These are phyloP conservation scores for Neopestalotiopsis sp. DNA, from an alignment of 2,329 filamentous ascomycete species.

Conservation along the genomic window DNA sequence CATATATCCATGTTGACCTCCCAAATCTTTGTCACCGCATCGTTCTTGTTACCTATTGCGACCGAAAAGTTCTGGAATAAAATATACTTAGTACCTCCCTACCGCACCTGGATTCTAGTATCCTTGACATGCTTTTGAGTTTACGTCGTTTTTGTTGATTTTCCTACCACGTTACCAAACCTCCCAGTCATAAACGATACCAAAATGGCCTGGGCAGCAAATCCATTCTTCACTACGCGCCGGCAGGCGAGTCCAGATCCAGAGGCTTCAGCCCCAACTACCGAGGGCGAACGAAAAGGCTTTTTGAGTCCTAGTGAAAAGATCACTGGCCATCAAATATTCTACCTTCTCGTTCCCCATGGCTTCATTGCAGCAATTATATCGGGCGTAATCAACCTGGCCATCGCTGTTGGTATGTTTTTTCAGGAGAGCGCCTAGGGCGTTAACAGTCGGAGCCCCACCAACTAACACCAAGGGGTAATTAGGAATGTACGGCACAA, in stretches of 20 bases:
- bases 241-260: neutral
- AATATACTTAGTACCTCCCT: neutral
- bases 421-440: conserved; percentile 15
- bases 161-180: neutral
- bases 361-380: conserved; percentile 53
- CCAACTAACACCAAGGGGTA: neutral
- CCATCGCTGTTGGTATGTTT: conserved; percentile 53
- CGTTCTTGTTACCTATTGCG: neutral
- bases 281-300: conserved; percentile 1
- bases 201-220: conserved; percentile 12
- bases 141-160: neutral
- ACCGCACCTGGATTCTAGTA: neutral
- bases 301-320: conserved; percentile 38
- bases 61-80: neutral
- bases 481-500: conserved; percentile 21
- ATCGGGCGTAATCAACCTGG: conserved; percentile 58
- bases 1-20: neutral
- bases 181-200: neutral
- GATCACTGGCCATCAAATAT: conserved; percentile 50
- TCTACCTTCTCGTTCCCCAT: conserved; percentile 55
- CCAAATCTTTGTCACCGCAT: conserved; percentile 1
- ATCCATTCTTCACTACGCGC: conserved; percentile 12
- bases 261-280: neutral
- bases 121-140: neutral
- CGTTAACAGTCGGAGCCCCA: conserved; percentile 14